phyloP scores from a whole-genome alignment of 2,329 filamentous ascomycete species.

The Colletotrichum godetiae region DNA sequence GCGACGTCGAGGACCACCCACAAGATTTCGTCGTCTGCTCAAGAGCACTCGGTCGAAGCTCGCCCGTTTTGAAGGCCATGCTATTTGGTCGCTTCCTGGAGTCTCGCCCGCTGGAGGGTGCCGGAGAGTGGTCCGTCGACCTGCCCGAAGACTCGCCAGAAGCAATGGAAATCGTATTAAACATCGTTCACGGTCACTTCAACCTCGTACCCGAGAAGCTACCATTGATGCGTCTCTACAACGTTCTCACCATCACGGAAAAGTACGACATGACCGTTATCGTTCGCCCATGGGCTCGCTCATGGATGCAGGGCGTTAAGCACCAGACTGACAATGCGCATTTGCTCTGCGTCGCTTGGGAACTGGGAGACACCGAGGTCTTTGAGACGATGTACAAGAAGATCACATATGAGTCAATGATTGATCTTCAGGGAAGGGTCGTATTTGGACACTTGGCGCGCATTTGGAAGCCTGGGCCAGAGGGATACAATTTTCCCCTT shows the following conservation, averaged over 20 bases:
- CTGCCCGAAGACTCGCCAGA: conserved; percentile 46
- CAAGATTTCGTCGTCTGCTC: conserved; percentile 41
- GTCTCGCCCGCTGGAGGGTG: conserved; percentile 29
- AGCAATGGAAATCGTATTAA: conserved; percentile 43
- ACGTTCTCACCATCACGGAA: conserved; percentile 40
- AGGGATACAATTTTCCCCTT: conserved; percentile 31
- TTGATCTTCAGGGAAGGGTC: conserved; percentile 25
- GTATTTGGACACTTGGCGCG: conserved; percentile 21
- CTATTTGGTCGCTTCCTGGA: conserved; percentile 41
- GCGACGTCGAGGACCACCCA: conserved; percentile 15
- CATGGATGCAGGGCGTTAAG: conserved; percentile 28
- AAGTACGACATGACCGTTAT: conserved; percentile 41
- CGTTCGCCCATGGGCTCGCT: conserved; percentile 39
- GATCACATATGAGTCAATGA: conserved; percentile 19
- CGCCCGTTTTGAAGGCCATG: conserved; percentile 39
- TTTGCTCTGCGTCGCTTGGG: conserved; percentile 32
- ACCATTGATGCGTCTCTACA: conserved; percentile 32
- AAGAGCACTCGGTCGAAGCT: conserved; percentile 39
- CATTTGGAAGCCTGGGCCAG: conserved; percentile 24
- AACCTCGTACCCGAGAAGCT: conserved; percentile 38
- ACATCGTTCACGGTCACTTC: conserved; percentile 45
- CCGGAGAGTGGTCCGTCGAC: conserved; percentile 38
- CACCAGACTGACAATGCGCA: conserved; percentile 11
- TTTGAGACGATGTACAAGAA: conserved; percentile 32
- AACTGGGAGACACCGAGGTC: conserved; percentile 27